phyloP scores from a whole-genome alignment of 2,329 filamentous ascomycete species.

The Sclerotiophoma versabilis region DNA sequence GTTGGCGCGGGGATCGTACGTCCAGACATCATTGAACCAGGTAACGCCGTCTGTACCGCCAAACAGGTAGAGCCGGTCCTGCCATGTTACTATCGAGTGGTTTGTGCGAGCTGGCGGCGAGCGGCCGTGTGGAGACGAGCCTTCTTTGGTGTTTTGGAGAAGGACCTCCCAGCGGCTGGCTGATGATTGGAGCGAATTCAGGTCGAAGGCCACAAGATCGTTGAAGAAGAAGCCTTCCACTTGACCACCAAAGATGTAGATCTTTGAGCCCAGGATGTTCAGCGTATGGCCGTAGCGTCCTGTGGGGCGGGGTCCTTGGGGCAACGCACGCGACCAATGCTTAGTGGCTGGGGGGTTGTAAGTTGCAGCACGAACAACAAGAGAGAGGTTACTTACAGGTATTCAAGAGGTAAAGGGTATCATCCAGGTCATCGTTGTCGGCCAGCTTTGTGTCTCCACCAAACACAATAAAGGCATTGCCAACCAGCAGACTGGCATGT shows the following conservation, averaged over 20 bases:
- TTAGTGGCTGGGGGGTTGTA: constrained; percentile 74
- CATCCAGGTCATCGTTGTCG: constrained; percentile 87
- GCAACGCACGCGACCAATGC: constrained; percentile 95
- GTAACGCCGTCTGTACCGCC: constrained; percentile 93
- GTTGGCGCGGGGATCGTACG: constrained; percentile 84
- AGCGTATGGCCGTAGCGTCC: constrained; percentile 95
- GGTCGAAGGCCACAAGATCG: constrained; percentile 90
- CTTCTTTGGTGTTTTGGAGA: constrained; percentile 74
- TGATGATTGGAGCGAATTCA: constrained; percentile 91
- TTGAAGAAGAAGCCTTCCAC: constrained; percentile 99
- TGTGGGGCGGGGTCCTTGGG: constrained; percentile 82
- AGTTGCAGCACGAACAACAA: constrained; percentile 21
- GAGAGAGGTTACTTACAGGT: constrained; percentile 74
- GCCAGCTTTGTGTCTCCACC: constrained; percentile 98
- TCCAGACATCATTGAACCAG: constrained; percentile 99
- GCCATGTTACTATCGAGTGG: constrained; percentile 88
- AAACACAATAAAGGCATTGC: constrained; percentile 98
- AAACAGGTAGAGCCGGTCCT: constrained; percentile 95
- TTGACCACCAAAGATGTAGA: constrained; percentile 97
- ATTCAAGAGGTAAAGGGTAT: constrained; percentile 95
- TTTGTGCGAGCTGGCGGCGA: constrained; percentile 88
- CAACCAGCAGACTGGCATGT: constrained; percentile 90
- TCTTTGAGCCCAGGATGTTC: constrained; percentile 95
- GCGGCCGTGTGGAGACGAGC: constrained; percentile 37
- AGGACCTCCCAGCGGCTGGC: constrained; percentile 94